These are phyloP conservation scores for Fusarium keratoplasticum DNA, from an alignment of 2,329 filamentous ascomycete species.

Conservation along the genomic window DNA sequence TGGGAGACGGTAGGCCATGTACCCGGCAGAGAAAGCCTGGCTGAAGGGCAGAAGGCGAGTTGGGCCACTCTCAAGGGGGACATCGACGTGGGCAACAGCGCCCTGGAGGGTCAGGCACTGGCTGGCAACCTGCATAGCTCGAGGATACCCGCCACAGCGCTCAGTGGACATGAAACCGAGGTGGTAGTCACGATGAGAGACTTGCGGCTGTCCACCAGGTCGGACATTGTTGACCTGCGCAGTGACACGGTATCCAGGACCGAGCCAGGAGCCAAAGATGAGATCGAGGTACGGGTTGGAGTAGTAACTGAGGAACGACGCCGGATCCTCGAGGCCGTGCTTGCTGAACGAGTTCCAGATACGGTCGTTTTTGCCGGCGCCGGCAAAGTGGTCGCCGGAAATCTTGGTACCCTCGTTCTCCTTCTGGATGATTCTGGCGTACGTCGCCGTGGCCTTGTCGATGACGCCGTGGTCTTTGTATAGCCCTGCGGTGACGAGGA, in stretches of 20 bases:
- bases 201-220: constrained; percentile 68
- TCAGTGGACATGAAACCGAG: constrained; percentile 69
- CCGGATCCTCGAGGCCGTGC: constrained; percentile 63
- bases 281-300: constrained; percentile 68
- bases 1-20: constrained; percentile 65
- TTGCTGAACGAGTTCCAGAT: constrained; percentile 77
- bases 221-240: constrained; percentile 73
- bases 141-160: constrained; percentile 60
- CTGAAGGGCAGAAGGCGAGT: constrained; percentile 72
- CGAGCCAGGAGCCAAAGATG: constrained; percentile 67
- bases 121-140: constrained; percentile 63
- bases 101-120: constrained; percentile 72
- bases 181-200: constrained; percentile 72
- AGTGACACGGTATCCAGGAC: constrained; percentile 69
- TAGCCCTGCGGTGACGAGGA: constrained; percentile 68
- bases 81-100: constrained; percentile 71
- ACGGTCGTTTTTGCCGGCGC: constrained; percentile 65
- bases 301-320: constrained; percentile 68
- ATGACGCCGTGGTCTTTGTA: constrained; percentile 58
- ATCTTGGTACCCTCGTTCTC: constrained; percentile 51
- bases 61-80: constrained; percentile 68
- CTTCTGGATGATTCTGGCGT: constrained; percentile 59
- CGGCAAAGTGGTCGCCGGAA: constrained; percentile 72
- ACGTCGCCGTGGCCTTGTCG: constrained; percentile 59
- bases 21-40: constrained; percentile 67